phyloP scores from a whole-genome alignment of 2,329 filamentous ascomycete species.

The Thelonectria olida region DNA sequence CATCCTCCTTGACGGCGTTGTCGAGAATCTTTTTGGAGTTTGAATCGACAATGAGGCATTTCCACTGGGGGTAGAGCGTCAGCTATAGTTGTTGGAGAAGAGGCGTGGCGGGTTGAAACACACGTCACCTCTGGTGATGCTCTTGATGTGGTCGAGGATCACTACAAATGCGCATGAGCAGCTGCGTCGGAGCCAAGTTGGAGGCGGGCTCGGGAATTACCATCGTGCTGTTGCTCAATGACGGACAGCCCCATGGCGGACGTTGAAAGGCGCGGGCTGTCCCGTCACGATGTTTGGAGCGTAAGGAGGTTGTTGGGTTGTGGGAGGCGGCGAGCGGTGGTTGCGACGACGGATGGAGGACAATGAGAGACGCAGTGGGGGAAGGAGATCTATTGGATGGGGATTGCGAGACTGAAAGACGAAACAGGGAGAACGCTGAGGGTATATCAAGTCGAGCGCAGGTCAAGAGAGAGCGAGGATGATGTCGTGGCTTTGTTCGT shows the following conservation, averaged over 20 bases:
- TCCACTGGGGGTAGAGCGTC: constrained; percentile 73
- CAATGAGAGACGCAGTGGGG: neutral
- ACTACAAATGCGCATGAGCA: constrained; percentile 36
- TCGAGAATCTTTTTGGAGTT: constrained; percentile 85
- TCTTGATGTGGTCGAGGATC: constrained; percentile 66
- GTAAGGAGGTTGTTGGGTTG: constrained; percentile 6
- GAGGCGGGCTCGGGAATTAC: constrained; percentile 33
- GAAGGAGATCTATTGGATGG: neutral
- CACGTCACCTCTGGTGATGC: constrained; percentile 85
- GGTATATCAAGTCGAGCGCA: constrained; percentile 4
- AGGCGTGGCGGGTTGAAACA: constrained; percentile 40
- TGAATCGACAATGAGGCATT: constrained; percentile 91
- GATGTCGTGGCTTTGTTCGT: constrained; percentile 18
- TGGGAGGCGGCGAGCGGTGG: constrained; percentile 5
- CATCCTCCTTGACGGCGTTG: constrained; percentile 93
- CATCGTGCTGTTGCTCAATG: constrained; percentile 79
- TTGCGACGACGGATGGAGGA: constrained; percentile 13
- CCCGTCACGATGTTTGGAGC: constrained; percentile 34
- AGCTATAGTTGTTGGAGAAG: constrained; percentile 5
- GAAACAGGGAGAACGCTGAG: neutral
- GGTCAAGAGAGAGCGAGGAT: constrained; percentile 1
- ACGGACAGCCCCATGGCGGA: constrained; percentile 83
- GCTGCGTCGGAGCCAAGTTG: neutral
- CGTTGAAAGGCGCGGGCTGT: constrained; percentile 38
- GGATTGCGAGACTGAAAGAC: neutral